Evolutionary conservation across 1,284 basidiomycete species (phyloP).

Genomic region (Butyriboletus appendiculatus): DNA sequence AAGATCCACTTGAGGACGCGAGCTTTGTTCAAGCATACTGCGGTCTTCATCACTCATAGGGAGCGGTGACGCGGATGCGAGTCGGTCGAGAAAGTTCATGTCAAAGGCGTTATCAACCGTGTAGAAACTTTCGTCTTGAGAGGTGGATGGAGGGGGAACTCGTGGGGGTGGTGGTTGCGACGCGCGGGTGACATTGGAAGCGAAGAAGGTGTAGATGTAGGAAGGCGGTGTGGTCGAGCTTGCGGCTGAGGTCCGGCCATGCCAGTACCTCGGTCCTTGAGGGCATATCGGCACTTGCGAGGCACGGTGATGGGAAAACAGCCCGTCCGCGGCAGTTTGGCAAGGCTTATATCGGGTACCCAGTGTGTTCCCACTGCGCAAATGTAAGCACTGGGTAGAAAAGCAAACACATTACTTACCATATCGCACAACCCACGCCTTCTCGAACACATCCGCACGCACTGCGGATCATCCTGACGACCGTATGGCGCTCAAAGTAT

Average conservation of each 20-base stretch:
- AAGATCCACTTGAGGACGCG: slow-evolving; percentile 18
- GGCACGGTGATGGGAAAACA: slow-evolving; percentile 38
- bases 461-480: slow-evolving; percentile 51
- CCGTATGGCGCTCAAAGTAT: slow-evolving; percentile 53
- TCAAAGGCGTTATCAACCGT: slow-evolving; percentile 24
- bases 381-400: slow-evolving; percentile 6
- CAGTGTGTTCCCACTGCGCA: slow-evolving; percentile 57
- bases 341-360: slow-evolving; percentile 64
- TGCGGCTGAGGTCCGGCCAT: slow-evolving; percentile 24
- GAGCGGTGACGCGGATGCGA: slow-evolving; percentile 35
- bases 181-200: slow-evolving; percentile 39
- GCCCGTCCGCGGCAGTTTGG: slow-evolving; percentile 52
- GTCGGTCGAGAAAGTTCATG: slow-evolving; percentile 33
- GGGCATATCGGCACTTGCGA: slow-evolving; percentile 38
- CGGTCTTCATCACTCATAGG: slow-evolving; percentile 37
- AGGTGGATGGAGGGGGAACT: neutral
- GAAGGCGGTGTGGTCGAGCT: slow-evolving; percentile 24
- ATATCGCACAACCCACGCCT: slow-evolving; percentile 62
- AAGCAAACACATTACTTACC: slow-evolving; percentile 41
- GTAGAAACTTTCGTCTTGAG: slow-evolving; percentile 24
- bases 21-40: slow-evolving; percentile 15
- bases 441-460: slow-evolving; percentile 64
- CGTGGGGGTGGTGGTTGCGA: slow-evolving; percentile 32
- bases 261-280: slow-evolving; percentile 49
- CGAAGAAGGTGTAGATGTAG: slow-evolving; percentile 51